Evolutionary conservation across 768 basidiomycete genomes (phyloP).

Genomic region (Clitopilus hobsonii): DNA sequence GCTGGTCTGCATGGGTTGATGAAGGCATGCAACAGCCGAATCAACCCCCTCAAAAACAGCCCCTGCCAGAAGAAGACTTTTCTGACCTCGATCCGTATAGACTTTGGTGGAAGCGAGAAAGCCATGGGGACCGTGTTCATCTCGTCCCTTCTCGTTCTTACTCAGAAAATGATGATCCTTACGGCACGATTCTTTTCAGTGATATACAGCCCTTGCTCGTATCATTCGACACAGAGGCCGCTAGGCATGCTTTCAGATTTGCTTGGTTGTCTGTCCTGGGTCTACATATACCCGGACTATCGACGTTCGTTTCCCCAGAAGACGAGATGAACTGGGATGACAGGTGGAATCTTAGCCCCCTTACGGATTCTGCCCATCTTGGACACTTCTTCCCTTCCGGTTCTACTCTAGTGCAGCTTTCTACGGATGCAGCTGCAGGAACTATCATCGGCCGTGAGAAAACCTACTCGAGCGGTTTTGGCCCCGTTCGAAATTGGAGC

Average conservation of each 20-base stretch:
- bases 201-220: slow-evolving; percentile 64
- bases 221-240: slow-evolving; percentile 33
- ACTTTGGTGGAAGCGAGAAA: slow-evolving; percentile 61
- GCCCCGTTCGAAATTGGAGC: slow-evolving; percentile 67
- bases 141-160: slow-evolving; percentile 51
- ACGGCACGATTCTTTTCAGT: slow-evolving; percentile 64
- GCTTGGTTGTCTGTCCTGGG: slow-evolving; percentile 71
- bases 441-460: slow-evolving; percentile 62
- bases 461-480: slow-evolving; percentile 56
- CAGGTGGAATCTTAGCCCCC: slow-evolving; percentile 53
- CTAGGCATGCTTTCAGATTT: slow-evolving; percentile 56
- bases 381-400: slow-evolving; percentile 48
- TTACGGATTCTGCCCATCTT: slow-evolving; percentile 42
- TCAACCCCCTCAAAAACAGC: slow-evolving; percentile 5
- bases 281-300: slow-evolving; percentile 67
- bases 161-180: slow-evolving; percentile 61
- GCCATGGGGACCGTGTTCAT: slow-evolving; percentile 35
- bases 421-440: slow-evolving; percentile 61
- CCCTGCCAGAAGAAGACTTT: slow-evolving; percentile 3
- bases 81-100: slow-evolving; percentile 56
- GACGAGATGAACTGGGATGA: slow-evolving; percentile 52
- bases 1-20: slow-evolving; percentile 64
- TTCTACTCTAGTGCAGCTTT: slow-evolving; percentile 23
- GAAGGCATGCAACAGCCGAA: slow-evolving; percentile 32
- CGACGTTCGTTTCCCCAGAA: slow-evolving; percentile 28